Percentiles rank a stretch among this genome's conserved stretches.
Evolutionary conservation across 768 basidiomycete species (phyloP).

Genomic region (Cyclocybe cylindracea): DNA sequence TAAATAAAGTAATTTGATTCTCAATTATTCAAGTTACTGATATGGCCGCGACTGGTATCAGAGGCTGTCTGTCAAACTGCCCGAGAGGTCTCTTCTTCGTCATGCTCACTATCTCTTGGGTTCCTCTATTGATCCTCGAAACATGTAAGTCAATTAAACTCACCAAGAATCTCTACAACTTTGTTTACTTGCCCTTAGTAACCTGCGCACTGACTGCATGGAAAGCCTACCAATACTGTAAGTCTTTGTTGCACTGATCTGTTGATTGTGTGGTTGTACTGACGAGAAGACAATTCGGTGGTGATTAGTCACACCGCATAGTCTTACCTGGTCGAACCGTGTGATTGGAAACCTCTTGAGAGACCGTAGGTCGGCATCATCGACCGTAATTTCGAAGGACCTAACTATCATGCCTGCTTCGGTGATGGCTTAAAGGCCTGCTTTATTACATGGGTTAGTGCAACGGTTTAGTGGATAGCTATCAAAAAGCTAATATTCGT

Average conservation of each 20-base stretch:
- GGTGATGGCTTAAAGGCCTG: too few species aligned
- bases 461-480: too few species aligned
- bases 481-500: too few species aligned
- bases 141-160: conserved; percentile 12
- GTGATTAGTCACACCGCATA: not conserved
- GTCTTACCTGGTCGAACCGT: not conserved
- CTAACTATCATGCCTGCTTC: too few species aligned
- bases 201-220: conserved; percentile 21
- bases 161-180: not conserved
- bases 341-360: conserved; percentile 7
- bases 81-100: conserved; percentile 19
- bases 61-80: conserved; percentile 24
- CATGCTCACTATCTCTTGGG: conserved; percentile 19
- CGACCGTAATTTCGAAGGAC: too few species aligned
- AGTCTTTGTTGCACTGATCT: not conserved
- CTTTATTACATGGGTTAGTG: too few species aligned
- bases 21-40: conserved; percentile 11
- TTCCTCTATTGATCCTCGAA: conserved; percentile 21
- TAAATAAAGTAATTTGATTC: too few species aligned
- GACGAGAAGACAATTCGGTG: not conserved
- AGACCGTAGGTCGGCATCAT: not conserved
- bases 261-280: not conserved
- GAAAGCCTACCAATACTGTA: conserved; percentile 20
- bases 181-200: conserved; percentile 5
- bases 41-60: conserved; percentile 12